These are phyloP conservation scores for Salix arbutifolia DNA, from an alignment of 345 rosid genomes.

Conservation along the genomic window DNA sequence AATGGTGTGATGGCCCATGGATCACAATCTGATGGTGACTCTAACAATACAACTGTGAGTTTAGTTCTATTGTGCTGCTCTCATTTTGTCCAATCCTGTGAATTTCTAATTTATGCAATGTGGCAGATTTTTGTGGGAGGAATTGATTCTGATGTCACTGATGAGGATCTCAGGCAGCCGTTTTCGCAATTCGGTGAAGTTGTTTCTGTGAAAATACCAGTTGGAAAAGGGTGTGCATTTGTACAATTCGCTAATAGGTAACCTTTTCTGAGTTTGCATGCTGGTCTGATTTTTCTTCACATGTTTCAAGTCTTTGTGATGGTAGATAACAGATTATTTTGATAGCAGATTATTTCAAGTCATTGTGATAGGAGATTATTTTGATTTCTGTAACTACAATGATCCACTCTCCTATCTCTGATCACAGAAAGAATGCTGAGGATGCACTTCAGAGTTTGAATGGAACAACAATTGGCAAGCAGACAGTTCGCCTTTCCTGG, in stretches of 20 bases:
- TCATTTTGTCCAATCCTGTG: neutral
- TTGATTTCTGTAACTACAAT: conserved; percentile 5
- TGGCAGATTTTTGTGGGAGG: conserved; percentile 92
- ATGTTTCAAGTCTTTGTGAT: neutral
- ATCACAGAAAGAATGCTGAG: conserved; percentile 78
- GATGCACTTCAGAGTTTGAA: conserved; percentile 72
- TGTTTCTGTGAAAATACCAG: conserved; percentile 85
- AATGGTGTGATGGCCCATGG: conserved; percentile 58
- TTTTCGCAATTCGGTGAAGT: conserved; percentile 84
- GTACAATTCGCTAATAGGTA: conserved; percentile 81
- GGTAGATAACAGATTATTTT: neutral
- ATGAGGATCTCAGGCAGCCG: conserved; percentile 82
- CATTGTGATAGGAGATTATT: neutral
- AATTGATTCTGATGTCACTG: conserved; percentile 72
- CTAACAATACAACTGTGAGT: conserved; percentile 84
- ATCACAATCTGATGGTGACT: conserved; percentile 62
- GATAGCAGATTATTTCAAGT: neutral
- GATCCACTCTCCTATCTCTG: conserved; percentile 5
- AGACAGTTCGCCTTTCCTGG: conserved; percentile 95
- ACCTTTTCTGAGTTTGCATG: neutral
- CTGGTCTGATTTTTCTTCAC: neutral
- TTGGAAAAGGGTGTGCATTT: conserved; percentile 95
- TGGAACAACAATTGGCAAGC: conserved; percentile 78
- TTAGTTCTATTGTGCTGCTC: conserved; percentile 12
- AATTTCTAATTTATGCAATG: conserved; percentile 18